Evolutionary conservation across 257 asterid species (phyloP), one percentile per base, ranked within the genome.

Genomic region (Solanum phureja): DNA sequence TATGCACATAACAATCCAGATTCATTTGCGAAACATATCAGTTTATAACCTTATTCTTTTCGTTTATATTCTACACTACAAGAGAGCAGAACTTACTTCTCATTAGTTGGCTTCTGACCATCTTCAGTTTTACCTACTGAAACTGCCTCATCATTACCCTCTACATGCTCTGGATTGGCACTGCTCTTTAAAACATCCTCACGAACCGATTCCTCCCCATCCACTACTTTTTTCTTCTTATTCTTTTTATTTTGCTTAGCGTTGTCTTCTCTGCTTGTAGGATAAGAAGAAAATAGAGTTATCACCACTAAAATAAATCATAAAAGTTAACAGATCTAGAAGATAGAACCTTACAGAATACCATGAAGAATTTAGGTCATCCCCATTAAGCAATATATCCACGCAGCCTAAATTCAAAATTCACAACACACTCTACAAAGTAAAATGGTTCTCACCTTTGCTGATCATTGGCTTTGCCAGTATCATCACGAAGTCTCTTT

Each of bases 401-500:
- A 42, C 13, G 7, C 27, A 76, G 42, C 52, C 11, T 86, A 86
- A 74, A 14, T 33, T 71, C 13, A 83, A 90, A 89, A 18, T 44
- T 40, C 42, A 10, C 42, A 82, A 31, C 5, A 82, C 19, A 49
- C 71, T 29, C 86, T 49, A 42, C 35, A 31, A 49, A 49, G 86
- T 82, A 82, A 82, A 82, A 82, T 31, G 44, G 42, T 82, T 49
- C 60, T 87, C 88, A 96, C 98, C 97, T 93, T 64, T 91, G 88
- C 86, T 82, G 76, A 84, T 91, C 91, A 84, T 68, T 92, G 86
- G 90, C 94, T 88, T 87, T 89, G 87, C 84, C 90, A 64, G 83
- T 89, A 88, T 90, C 90, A 89, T 87, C 94, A 68, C 89, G 91
- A 89, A 93, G 95, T 90, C 98, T 91, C 90, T 95, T 95, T 88